phyloP scores from a whole-genome alignment of 2,329 filamentous ascomycete species.

The Thyridium curvatum region DNA sequence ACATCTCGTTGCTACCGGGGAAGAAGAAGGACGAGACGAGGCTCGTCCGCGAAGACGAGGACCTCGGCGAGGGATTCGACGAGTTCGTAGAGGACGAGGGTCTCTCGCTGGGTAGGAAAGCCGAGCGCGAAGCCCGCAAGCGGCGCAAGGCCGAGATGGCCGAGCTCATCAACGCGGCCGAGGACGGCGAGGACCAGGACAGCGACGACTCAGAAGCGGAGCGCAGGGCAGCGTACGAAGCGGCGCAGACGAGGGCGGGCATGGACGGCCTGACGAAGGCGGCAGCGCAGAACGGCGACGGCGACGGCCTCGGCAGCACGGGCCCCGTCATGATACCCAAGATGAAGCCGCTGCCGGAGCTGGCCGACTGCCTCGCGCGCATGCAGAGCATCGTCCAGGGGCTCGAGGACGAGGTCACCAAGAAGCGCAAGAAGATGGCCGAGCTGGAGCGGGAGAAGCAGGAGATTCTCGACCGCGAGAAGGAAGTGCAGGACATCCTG shows the following conservation, averaged over 20 bases:
- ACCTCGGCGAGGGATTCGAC: constrained; percentile 89
- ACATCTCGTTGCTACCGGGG: constrained; percentile 24
- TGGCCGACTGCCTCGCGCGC: constrained; percentile 60
- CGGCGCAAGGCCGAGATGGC: constrained; percentile 72
- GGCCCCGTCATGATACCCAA: constrained; percentile 41
- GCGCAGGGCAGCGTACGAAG: constrained; percentile 77
- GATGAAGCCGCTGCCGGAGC: constrained; percentile 70
- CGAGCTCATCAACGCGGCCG: constrained; percentile 73
- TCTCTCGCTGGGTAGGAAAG: constrained; percentile 70
- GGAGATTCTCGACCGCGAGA: constrained; percentile 63
- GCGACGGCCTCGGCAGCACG: constrained; percentile 13
- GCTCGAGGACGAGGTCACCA: constrained; percentile 57
- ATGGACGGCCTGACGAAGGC: constrained; percentile 58
- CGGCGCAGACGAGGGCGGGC: constrained; percentile 79
- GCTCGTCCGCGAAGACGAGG: constrained; percentile 79
- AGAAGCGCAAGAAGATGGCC: constrained; percentile 57
- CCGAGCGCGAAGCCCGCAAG: constrained; percentile 64
- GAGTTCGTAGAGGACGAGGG: constrained; percentile 82
- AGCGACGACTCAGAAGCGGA: constrained; percentile 66
- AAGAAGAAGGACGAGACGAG: constrained; percentile 66
- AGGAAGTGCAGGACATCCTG: constrained; percentile 72
- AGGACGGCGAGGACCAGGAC: constrained; percentile 56
- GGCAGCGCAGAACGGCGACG: constrained; percentile 27
- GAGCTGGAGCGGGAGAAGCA: constrained; percentile 62
- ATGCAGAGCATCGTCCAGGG: constrained; percentile 55